Conservation (phyloP, 306 rosid genomes). For the Vigna hirtella region DNA sequence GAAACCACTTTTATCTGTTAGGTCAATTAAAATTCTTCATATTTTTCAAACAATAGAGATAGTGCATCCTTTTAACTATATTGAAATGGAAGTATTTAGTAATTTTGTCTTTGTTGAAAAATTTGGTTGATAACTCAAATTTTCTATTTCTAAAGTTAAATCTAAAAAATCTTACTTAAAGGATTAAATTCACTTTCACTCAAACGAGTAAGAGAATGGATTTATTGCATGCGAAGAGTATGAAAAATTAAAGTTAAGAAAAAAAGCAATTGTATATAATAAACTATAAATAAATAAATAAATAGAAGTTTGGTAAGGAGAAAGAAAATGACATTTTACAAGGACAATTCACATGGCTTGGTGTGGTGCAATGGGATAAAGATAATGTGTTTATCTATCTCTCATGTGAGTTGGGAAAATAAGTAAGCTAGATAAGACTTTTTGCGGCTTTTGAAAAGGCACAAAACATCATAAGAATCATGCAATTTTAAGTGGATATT, state of each 20-base stretch:
- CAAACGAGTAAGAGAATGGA: no score
- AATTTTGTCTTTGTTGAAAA: no score
- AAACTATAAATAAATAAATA: no score
- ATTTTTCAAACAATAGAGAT: not conserved
- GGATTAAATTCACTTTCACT: no score
- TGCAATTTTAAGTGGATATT: constrained; percentile 21
- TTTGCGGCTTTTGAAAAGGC: constrained; percentile 33
- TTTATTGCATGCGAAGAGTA: not conserved
- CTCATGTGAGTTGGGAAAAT: constrained; percentile 36
- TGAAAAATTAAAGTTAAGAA: not conserved
- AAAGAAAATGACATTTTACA: constrained; percentile 17
- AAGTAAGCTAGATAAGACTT: constrained; percentile 38
- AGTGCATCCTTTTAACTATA: no score
- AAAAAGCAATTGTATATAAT: not conserved
- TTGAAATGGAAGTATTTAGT: no score
- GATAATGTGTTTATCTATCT: not conserved
- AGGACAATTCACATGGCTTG: constrained; percentile 19
- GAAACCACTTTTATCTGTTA: not conserved
- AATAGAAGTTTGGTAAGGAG: constrained; percentile 3
- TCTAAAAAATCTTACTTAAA: not conserved
- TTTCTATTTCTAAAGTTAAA: not conserved
- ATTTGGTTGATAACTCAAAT: no score
- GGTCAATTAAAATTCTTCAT: not conserved
- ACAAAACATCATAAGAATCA: constrained; percentile 4
- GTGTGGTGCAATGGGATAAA: constrained; percentile 46